phyloP scores from a whole-genome alignment of 1,284 basidiomycete species.

The Apiotrichum porosum region DNA sequence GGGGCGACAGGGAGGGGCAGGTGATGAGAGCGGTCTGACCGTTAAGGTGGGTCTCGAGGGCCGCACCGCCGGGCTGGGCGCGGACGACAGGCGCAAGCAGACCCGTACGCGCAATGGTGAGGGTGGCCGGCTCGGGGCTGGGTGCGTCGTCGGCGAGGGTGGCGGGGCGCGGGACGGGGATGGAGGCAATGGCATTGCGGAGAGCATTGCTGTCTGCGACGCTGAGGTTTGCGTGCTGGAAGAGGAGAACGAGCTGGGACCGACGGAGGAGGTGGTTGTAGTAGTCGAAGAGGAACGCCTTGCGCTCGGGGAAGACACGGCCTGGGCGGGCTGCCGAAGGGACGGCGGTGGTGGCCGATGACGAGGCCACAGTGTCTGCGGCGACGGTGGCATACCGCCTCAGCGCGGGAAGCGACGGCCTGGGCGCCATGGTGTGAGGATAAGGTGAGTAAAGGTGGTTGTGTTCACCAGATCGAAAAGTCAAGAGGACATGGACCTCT shows the following conservation, averaged over 20 bases:
- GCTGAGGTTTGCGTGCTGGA: conserved; percentile 47
- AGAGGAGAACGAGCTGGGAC: conserved; percentile 46
- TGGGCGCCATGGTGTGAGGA: conserved; percentile 12
- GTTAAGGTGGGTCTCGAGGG: conserved; percentile 6
- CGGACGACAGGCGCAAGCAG: conserved; percentile 29
- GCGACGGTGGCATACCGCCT: conserved; percentile 11
- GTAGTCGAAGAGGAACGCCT: conserved; percentile 45
- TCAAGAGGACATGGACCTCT: conserved; percentile 1
- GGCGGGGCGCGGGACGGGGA: conserved; percentile 28
- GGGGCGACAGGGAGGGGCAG: conserved; percentile 43
- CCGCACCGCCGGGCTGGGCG: conserved; percentile 14
- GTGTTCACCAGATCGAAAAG: conserved; percentile 7
- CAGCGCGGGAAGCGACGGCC: conserved; percentile 12
- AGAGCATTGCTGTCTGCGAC: conserved; percentile 40
- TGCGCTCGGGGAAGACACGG: conserved; percentile 43
- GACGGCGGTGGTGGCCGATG: conserved; percentile 2
- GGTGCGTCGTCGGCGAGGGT: conserved; percentile 5
- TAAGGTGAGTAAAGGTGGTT: neutral
- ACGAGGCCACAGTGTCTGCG: conserved; percentile 8
- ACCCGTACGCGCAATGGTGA: conserved; percentile 47
- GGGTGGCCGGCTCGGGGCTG: conserved; percentile 16
- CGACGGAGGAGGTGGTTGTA: conserved; percentile 45
- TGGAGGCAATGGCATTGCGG: conserved; percentile 33
- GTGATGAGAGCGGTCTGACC: conserved; percentile 44
- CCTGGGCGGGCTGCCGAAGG: conserved; percentile 1